A percentile compares a stretch with the other conserved stretches of the same genome.
phyloP scores from a whole-genome alignment of 306 rosid genomes.

The Alnus glutinosa region DNA sequence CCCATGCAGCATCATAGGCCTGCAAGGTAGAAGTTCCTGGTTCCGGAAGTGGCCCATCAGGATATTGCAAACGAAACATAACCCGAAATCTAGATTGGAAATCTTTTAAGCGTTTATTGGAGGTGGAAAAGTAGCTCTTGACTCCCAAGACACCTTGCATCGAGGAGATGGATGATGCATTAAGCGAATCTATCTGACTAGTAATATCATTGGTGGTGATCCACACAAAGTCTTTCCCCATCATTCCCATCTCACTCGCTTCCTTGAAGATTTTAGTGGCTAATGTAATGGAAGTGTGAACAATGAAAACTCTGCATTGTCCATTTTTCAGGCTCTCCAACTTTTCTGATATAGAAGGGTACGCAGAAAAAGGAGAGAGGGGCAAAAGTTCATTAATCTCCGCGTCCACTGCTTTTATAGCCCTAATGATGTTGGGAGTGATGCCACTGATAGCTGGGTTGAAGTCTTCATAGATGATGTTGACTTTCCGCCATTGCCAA shows the following conservation, averaged over 20 bases:
- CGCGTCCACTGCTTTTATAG: conserved; percentile 15
- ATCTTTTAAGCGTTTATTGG: not conserved
- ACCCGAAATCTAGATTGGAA: not conserved
- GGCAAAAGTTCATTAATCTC: conserved; percentile 6
- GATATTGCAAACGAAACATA: not conserved
- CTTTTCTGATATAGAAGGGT: not conserved
- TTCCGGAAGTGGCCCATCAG: not conserved
- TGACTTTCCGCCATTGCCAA: conserved; percentile 30
- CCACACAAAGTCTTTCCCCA: conserved; percentile 8
- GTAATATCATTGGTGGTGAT: conserved; percentile 2
- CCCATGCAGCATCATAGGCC: conserved; percentile 15
- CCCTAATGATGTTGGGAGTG: not conserved
- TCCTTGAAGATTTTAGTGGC: not conserved
- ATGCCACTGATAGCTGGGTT: not conserved
- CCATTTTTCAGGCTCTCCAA: conserved; percentile 6
- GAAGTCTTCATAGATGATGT: conserved; percentile 25
- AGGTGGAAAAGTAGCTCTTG: not conserved
- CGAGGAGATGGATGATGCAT: not conserved
- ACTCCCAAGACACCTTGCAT: conserved; percentile 14
- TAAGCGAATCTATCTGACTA: not conserved
- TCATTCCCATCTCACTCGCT: not conserved
- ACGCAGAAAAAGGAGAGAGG: not conserved
- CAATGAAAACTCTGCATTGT: conserved; percentile 22
- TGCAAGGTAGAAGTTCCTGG: not conserved
- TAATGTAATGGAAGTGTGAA: conserved; percentile 12